Conservation (phyloP, 108 stramenopile species). For the Skeletonema tropicum region DNA sequence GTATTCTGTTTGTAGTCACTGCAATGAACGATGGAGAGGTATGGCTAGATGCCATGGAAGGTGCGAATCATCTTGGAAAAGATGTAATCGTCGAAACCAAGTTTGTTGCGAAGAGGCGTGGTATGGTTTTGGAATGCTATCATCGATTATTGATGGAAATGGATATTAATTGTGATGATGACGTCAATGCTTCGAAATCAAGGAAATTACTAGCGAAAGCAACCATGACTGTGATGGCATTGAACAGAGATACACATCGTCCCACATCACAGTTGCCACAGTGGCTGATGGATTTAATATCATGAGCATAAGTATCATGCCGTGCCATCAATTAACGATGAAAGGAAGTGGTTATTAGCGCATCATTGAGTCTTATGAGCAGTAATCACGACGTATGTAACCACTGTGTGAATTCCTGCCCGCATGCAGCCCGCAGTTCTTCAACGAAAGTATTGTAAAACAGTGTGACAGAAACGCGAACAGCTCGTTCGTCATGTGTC, state of each 20-base stretch:
- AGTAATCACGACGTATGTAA: no score
- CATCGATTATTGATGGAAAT: constrained; percentile 45
- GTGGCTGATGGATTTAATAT: constrained; percentile 47
- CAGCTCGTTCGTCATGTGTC: no score
- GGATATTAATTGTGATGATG: constrained; percentile 11
- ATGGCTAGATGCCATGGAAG: constrained; percentile 7
- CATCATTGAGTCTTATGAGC: no score
- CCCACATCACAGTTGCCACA: constrained; percentile 62
- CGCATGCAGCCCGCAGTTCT: no score
- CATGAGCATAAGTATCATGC: not conserved
- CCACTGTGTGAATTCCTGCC: no score
- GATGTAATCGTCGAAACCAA: constrained; percentile 48
- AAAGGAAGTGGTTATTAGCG: no score
- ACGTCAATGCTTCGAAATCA: not conserved
- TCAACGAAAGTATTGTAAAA: no score
- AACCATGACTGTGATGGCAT: constrained; percentile 54
- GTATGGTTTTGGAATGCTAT: constrained; percentile 66
- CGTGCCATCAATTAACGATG: no score
- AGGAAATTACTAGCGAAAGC: constrained; percentile 54
- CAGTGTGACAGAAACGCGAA: no score
- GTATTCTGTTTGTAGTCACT: constrained; percentile 64
- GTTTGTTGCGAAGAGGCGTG: constrained; percentile 49
- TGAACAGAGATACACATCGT: constrained; percentile 49
- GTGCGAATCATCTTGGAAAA: constrained; percentile 9
- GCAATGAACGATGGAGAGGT: constrained; percentile 49